Evolutionary conservation across 139 green algal species (phyloP).

Genomic region (Pleodorina starrii): DNA sequence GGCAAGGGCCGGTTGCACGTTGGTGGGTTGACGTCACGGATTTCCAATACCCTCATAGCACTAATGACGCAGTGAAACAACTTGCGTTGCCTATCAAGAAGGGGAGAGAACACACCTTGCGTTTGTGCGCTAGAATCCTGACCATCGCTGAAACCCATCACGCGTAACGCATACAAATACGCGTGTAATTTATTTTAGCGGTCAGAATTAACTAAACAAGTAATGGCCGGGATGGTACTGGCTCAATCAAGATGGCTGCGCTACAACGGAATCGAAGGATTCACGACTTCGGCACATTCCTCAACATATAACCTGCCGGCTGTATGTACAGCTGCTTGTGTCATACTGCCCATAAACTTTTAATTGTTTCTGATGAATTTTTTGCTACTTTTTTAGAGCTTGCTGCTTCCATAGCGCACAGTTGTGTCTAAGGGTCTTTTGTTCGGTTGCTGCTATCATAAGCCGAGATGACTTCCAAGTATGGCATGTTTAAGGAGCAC

Average conservation of each 20-base stretch:
- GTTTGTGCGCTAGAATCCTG: too few species aligned
- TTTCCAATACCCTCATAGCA: too few species aligned
- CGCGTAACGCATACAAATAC: not conserved
- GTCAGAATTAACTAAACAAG: not conserved
- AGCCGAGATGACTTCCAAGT: conserved; percentile 52
- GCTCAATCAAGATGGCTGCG: not conserved
- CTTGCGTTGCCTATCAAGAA: too few species aligned
- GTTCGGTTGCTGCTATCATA: not conserved
- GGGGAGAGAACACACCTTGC: too few species aligned
- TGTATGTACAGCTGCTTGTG: too few species aligned
- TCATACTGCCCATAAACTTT: too few species aligned
- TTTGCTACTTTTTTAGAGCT: too few species aligned
- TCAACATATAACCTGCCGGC: not conserved
- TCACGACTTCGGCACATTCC: not conserved
- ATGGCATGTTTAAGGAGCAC: conserved; percentile 66
- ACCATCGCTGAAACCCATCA: not conserved
- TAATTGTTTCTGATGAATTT: too few species aligned
- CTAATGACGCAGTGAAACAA: too few species aligned
- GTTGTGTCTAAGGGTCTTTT: not conserved
- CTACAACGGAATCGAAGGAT: conserved; percentile 8
- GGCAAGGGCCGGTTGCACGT: too few species aligned
- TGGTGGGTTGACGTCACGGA: too few species aligned
- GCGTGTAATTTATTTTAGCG: not conserved
- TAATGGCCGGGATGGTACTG: not conserved
- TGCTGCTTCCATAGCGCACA: too few species aligned